phyloP scores from a whole-genome alignment of 306 rosid species.

The Vigna angularis region DNA sequence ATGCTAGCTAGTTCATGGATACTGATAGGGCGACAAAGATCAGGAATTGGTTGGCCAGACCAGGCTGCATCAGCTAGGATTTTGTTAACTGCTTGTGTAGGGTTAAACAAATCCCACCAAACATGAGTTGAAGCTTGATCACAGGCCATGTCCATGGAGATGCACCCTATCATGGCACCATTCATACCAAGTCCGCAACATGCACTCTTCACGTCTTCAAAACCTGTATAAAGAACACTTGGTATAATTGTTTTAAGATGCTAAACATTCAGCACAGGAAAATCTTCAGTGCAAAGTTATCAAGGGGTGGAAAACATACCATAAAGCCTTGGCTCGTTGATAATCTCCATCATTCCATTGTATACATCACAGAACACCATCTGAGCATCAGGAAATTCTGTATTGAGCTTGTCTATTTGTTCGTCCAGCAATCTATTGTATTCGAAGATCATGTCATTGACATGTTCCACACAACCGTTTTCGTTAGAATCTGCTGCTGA shows the following conservation, averaged over 20 bases:
- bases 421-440: constrained; percentile 63
- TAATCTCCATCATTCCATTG: constrained; percentile 69
- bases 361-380: constrained; percentile 80
- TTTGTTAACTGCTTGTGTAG: constrained; percentile 70
- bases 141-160: constrained; percentile 73
- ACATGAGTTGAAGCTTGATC: constrained; percentile 52
- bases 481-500: constrained; percentile 30
- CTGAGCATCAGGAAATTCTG: constrained; percentile 56
- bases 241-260: not conserved
- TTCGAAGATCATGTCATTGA: constrained; percentile 64
- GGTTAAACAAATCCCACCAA: constrained; percentile 92
- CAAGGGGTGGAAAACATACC: constrained; percentile 50
- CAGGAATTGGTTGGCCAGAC: constrained; percentile 62
- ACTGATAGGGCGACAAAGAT: constrained; percentile 64
- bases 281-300: not conserved
- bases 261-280: not conserved
- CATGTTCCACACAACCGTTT: constrained; percentile 57
- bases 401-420: constrained; percentile 54
- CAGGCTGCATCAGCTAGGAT: constrained; percentile 80
- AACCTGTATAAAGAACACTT: constrained; percentile 44
- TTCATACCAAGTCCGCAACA: constrained; percentile 81
- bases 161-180: constrained; percentile 80
- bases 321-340: constrained; percentile 52
- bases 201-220: constrained; percentile 61
- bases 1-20: constrained; percentile 56